These are phyloP conservation scores for Coprinopsis sp. DNA, from an alignment of 768 basidiomycete genomes.

Conservation along the genomic window DNA sequence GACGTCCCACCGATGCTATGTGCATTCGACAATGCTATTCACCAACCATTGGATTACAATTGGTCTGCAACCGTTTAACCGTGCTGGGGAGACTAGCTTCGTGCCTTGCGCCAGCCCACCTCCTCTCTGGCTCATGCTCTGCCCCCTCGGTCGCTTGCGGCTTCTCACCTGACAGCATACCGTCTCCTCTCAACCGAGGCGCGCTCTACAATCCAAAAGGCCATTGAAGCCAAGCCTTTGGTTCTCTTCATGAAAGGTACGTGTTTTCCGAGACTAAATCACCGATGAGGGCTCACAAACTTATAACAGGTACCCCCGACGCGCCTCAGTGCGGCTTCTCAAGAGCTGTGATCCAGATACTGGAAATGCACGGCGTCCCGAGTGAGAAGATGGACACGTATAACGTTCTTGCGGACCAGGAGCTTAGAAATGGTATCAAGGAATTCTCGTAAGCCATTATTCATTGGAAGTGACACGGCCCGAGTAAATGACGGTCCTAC, in stretches of 20 bases:
- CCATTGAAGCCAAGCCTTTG: constrained; percentile 70
- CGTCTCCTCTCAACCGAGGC: constrained; percentile 62
- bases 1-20: no score
- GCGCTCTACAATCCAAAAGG: constrained; percentile 62
- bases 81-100: no score
- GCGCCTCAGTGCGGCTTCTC: constrained; percentile 94
- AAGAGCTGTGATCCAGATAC: constrained; percentile 85
- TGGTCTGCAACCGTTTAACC: no score
- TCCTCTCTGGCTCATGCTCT: constrained; percentile 20
- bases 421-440: constrained; percentile 84
- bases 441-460: constrained; percentile 84
- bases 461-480: neutral
- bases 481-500: neutral
- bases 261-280: no score
- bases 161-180: constrained; percentile 24
- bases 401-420: constrained; percentile 82
- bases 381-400: constrained; percentile 81
- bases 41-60: no score
- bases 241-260: constrained; percentile 99
- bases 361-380: constrained; percentile 80
- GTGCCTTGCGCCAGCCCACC: no score
- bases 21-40: no score
- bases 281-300: no score
- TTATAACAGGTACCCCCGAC: constrained; percentile 72
- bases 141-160: constrained; percentile 26